A percentile compares a stretch with the other conserved stretches of the same genome.
phyloP scores from a whole-genome alignment of 2,329 filamentous ascomycete species.

The Fusarium odoratissimum region DNA sequence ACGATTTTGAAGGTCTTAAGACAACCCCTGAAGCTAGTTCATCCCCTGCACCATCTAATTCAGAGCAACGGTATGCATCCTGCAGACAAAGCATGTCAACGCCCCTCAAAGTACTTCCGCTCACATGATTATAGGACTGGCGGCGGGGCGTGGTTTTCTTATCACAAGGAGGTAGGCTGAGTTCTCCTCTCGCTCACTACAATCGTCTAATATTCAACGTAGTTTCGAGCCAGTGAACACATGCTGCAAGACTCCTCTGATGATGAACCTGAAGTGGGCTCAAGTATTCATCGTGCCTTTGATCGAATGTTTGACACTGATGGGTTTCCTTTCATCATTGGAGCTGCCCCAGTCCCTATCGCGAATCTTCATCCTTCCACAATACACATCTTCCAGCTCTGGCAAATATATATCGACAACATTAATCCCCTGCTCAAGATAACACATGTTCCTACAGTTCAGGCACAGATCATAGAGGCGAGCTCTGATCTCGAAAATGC shows the following conservation, averaged over 20 bases:
- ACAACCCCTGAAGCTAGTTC: constrained; percentile 62
- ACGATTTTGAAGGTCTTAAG: constrained; percentile 66
- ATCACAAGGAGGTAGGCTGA: constrained; percentile 61
- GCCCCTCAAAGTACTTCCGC: background rate
- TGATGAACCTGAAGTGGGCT: constrained; percentile 65
- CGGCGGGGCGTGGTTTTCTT: constrained; percentile 58
- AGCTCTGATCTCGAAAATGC: constrained; percentile 66
- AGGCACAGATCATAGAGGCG: constrained; percentile 72
- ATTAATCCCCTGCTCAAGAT: constrained; percentile 77
- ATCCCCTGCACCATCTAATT: constrained; percentile 47
- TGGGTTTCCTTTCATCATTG: constrained; percentile 68
- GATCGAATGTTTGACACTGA: constrained; percentile 69
- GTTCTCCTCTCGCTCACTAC: background rate
- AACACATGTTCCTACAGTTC: constrained; percentile 73
- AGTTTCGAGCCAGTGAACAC: constrained; percentile 65
- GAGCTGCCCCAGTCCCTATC: constrained; percentile 56
- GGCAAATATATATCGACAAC: constrained; percentile 77
- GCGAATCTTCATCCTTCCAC: constrained; percentile 63
- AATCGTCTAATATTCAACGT: constrained; percentile 15
- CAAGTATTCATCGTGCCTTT: constrained; percentile 68
- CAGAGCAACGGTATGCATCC: constrained; percentile 45
- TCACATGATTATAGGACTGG: constrained; percentile 30
- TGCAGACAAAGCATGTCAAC: background rate
- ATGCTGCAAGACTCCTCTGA: constrained; percentile 66
- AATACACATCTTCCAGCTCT: constrained; percentile 72